Base-by-base conservation (phyloP, 2,329 filamentous ascomycete species). In the Penicillium sp. region DNA sequence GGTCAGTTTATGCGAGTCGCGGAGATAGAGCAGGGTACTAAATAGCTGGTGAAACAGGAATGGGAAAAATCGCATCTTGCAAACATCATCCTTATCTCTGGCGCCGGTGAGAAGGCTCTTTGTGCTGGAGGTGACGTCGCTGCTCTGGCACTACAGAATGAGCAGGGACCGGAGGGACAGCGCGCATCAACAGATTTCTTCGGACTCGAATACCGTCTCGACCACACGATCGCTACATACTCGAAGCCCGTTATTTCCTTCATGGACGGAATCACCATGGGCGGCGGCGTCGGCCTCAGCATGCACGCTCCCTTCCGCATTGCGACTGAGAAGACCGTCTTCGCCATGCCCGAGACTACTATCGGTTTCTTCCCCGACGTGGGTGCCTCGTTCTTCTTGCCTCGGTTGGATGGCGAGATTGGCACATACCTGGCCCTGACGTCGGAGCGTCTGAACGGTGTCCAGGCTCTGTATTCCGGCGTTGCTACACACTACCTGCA, bases 351-450 rank as follows among this genome's bases (percentile, higher is more conserved):
- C 27, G 93, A 98, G 75, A 98, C 93, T 3, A 95, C 84, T 7
- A 98, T 98, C 66, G 93, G 93, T 33, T 96, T 97, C 78, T 98
- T 98, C 79, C 93, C 95, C 6, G 95, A 98, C 65, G 93, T 98
- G 42, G 93, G 93, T 53, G 95, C 87, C 28, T 95, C 89, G 9
- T 98, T 97, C 77, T 97, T 97, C 78, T 78, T 98, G 46, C 89
- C 93, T 13, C 81, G 90, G 55, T 84, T 98, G 78, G 84, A 95
- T 62, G 93, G 93, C 43, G 77, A 84, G 51, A 73, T 95, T 48
- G 93, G 93, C 49, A 95, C 88, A 18, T 98, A 97, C 72, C 83
- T 98, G 38, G 93, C 90, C 18, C 78, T 98, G 56, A 98, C 93
- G 6, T 93, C 90, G 66, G 87, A 92, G 66, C 81, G 83, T 55